Evolutionary conservation across 352 stramenopile genomes (phyloP).

Genomic region (Globisporangium camurandrum): DNA sequence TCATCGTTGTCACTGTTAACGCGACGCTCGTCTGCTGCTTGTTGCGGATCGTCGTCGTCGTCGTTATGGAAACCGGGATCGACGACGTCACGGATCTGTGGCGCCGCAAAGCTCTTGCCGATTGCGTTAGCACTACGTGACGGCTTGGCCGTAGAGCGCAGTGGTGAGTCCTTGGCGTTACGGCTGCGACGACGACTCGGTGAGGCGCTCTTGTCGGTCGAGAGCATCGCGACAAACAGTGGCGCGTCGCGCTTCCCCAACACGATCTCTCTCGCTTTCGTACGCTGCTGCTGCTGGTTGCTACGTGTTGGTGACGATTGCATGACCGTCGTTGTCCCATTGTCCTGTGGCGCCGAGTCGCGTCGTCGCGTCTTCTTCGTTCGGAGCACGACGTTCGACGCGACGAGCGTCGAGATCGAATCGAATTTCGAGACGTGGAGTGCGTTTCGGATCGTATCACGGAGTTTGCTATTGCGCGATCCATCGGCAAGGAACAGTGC

Average conservation of each 20-base stretch:
- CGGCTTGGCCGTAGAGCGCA: slow-evolving; percentile 8
- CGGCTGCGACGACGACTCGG: not conserved
- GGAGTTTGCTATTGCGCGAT: slow-evolving; percentile 76
- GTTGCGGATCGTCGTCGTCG: not conserved
- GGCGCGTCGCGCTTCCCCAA: slow-evolving; percentile 50
- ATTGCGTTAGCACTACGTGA: too few relatives aligned
- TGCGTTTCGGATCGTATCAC: slow-evolving; percentile 72
- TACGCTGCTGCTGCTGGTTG: slow-evolving; percentile 7
- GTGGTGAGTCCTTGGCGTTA: not conserved
- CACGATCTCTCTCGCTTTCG: slow-evolving; percentile 41
- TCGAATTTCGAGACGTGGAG: slow-evolving; percentile 87
- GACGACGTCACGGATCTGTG: slow-evolving; percentile 67
- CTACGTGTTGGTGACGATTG: not conserved
- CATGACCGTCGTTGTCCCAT: not conserved
- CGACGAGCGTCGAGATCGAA: slow-evolving; percentile 82
- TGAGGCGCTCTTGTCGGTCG: slow-evolving; percentile 13
- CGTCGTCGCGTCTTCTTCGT: slow-evolving; percentile 22
- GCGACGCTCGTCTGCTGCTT: not conserved
- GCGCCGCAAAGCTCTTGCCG: slow-evolving; percentile 14
- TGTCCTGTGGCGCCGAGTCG: not conserved
- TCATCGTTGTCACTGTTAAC: not conserved
- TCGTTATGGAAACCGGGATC: slow-evolving; percentile 48
- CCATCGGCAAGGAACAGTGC: slow-evolving; percentile 85
- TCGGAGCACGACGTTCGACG: slow-evolving; percentile 62
- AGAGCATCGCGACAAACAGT: slow-evolving; percentile 52